phyloP scores from a whole-genome alignment of 176 grass and related monocot species.

The sorghum (Sorghum bicolor) region DNA sequence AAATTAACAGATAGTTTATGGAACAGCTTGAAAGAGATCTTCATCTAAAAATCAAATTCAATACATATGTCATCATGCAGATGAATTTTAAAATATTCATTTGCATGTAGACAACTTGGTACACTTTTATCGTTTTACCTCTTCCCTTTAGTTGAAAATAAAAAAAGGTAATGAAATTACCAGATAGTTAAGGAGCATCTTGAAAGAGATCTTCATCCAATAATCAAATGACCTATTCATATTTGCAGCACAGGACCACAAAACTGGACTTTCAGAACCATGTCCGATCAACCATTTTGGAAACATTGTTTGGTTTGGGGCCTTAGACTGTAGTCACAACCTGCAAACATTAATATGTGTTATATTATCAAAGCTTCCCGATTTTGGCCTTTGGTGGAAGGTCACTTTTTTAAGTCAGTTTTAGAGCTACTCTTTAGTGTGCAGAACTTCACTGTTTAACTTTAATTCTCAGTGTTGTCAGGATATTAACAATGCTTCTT shows the following conservation, averaged over 20 bases:
- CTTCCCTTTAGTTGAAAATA: constrained; percentile 15
- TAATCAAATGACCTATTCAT: constrained; percentile 50
- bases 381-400: constrained; percentile 17
- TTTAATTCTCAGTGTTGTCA: background rate
- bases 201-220: constrained; percentile 69
- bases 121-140: background rate
- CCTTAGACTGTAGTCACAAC: constrained; percentile 84
- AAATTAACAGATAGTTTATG: constrained; percentile 62
- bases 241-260: constrained; percentile 34
- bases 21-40: constrained; percentile 61
- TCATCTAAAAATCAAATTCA: constrained; percentile 51
- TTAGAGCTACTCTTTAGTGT: constrained; percentile 1
- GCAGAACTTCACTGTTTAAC: background rate
- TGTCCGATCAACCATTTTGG: constrained; percentile 57
- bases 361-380: constrained; percentile 45
- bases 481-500: background rate
- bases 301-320: constrained; percentile 62
- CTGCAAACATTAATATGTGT: constrained; percentile 85
- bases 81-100: constrained; percentile 21
- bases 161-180: constrained; percentile 57
- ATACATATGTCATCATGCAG: background rate
- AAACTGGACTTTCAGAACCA: constrained; percentile 34
- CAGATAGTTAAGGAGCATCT: constrained; percentile 61
- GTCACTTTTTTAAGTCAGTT: constrained; percentile 23
- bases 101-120: background rate